Base-by-base conservation (phyloP, 192 early-diverging fungal species). In the Coemansia sp. region DNA sequence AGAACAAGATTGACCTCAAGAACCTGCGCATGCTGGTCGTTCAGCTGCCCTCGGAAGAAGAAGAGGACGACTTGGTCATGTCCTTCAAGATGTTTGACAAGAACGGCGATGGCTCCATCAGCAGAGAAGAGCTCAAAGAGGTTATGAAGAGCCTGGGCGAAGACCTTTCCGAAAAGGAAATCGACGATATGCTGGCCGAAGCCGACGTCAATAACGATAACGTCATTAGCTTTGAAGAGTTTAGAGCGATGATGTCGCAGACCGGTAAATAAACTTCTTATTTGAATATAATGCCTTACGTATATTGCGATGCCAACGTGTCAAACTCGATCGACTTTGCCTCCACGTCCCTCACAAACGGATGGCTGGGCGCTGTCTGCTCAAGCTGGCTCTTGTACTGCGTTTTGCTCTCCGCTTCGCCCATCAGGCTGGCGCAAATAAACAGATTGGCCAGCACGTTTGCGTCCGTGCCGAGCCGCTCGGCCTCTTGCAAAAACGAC, bases 371-470 rank as follows among this genome's bases (percentile, higher is more conserved):
- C 15, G 87, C 78, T 0, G 80, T 81, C 14, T 90, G 84, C 31
- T 78, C 76, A 37, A 98, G 76, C 83, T 88, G 91, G 51, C 85
- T 85, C 69, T 63, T 14, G 58, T 90, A 89, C 43, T 80, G 78
- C 16, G 65, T 69, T 20, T 81, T 71, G 5, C 85, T 81, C 50
- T 93, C 90, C 10, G 91, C 76, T 59, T 92, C 89, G 30, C 81
- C 82, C 28, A 82, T 56, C 11, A 91, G 79, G 44, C 78, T 84
- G 3, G 86, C 82, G 52, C 85, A 82, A 1, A 95, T 84, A 46
- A 92, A 82, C 55, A 93, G 80, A 62, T 98, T 98, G 18, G 90
- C 89, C 41, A 98, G 74, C 0, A 88, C 84, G 43, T 98, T 93
- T 3, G 92, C 83, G 61, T 77, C 80, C 11, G 79, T 55, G 58